Conservation (phyloP, 805 yeast genomes). For the Ogataea corticis region DNA sequence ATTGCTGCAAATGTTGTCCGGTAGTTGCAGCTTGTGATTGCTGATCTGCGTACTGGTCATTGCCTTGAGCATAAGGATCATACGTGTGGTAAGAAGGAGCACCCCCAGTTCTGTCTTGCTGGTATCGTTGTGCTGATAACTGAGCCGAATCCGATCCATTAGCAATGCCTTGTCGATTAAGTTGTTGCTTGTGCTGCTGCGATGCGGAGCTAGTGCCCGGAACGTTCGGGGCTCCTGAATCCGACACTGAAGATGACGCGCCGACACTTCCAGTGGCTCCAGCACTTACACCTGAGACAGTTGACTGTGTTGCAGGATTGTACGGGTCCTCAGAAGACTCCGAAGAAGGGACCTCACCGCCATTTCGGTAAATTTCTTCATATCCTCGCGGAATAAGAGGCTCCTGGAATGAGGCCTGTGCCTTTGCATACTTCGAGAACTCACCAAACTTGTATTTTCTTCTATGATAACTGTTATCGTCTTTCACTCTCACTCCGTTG, state of each 20-base stretch:
- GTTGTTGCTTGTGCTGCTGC: not conserved
- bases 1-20: constrained; percentile 6
- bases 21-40: constrained; percentile 4
- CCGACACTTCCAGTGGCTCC: constrained; percentile 4
- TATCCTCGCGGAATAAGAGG: constrained; percentile 27
- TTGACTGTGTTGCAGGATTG: constrained; percentile 25
- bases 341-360: constrained; percentile 12
- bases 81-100: constrained; percentile 25
- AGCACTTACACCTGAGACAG: constrained; percentile 22
- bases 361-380: constrained; percentile 11
- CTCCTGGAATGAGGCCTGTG: constrained; percentile 27
- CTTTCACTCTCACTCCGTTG: constrained; percentile 44
- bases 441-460: constrained; percentile 48
- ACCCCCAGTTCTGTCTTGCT: constrained; percentile 2
- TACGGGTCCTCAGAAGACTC: constrained; percentile 20
- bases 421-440: constrained; percentile 47
- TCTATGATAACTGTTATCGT: constrained; percentile 26
- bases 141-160: not conserved
- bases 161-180: not conserved
- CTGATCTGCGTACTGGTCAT: constrained; percentile 12
- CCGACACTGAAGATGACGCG: constrained; percentile 2
- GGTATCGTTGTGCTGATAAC: not conserved
- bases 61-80: constrained; percentile 29
- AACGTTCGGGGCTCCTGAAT: not conserved
- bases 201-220: not conserved